phyloP scores from a whole-genome alignment of 2,329 filamentous ascomycete species.

The Polychaeton citri region DNA sequence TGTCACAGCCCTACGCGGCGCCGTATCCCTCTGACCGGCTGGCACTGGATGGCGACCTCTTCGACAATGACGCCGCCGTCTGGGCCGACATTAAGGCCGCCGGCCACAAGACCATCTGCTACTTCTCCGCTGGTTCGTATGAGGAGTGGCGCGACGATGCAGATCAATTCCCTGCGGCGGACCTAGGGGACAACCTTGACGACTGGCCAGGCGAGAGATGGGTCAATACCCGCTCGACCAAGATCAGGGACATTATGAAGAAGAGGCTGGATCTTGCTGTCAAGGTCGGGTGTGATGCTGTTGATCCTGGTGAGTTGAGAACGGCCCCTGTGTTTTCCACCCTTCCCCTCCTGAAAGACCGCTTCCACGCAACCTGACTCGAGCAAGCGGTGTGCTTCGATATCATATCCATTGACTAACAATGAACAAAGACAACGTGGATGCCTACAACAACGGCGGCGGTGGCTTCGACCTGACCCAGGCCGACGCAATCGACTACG shows the following conservation, averaged over 20 bases:
- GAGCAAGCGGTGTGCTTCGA: too few species aligned
- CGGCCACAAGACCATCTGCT: constrained; percentile 55
- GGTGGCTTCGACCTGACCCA: constrained; percentile 49
- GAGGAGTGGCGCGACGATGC: constrained; percentile 51
- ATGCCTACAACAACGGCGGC: constrained; percentile 31
- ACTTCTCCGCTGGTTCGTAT: constrained; percentile 59
- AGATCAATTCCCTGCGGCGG: constrained; percentile 37
- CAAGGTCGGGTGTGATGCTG: constrained; percentile 24
- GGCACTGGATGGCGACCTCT: constrained; percentile 51
- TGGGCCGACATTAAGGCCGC: constrained; percentile 36
- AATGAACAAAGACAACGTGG: too few species aligned
- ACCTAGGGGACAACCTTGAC: constrained; percentile 45
- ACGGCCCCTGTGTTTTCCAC: too few species aligned
- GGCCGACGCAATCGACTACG: constrained; percentile 43
- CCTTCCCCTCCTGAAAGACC: too few species aligned
- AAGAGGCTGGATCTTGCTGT: constrained; percentile 44
- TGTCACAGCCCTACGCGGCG: too few species aligned
- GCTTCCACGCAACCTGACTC: too few species aligned
- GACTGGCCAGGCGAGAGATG: constrained; percentile 57
- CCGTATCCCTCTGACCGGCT: too few species aligned
- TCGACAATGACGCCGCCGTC: constrained; percentile 35
- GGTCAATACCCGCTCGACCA: constrained; percentile 44
- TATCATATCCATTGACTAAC: too few species aligned
- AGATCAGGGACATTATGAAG: constrained; percentile 51
- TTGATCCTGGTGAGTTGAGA: too few species aligned